phyloP scores from a whole-genome alignment of 2,329 filamentous ascomycete species.

The Diaporthe vexans region DNA sequence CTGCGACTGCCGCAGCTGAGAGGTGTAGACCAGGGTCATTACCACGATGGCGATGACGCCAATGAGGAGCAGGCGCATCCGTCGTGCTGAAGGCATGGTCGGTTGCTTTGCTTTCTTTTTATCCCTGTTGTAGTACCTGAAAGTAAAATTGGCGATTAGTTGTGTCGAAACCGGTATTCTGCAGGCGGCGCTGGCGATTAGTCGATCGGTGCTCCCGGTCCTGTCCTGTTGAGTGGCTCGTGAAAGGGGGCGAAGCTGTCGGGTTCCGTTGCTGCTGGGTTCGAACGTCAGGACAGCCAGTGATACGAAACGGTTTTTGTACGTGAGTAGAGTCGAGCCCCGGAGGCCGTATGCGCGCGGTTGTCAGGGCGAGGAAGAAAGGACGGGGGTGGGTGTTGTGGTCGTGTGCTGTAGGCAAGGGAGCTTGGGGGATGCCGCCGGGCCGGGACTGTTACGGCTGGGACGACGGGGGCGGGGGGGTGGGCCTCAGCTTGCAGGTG shows the following conservation, averaged over 20 bases:
- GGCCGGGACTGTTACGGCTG: not conserved
- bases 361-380: not conserved
- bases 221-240: not conserved
- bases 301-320: not conserved
- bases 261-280: not conserved
- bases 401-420: not conserved
- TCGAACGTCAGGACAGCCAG: not conserved
- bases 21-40: slow-evolving; percentile 80
- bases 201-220: not conserved
- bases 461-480: not conserved
- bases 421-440: slow-evolving; percentile 2
- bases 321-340: not conserved
- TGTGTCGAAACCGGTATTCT: not conserved
- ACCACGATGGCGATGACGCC: slow-evolving; percentile 75
- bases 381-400: not conserved
- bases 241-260: not conserved
- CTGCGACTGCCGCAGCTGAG: slow-evolving; percentile 66
- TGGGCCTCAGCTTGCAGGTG: not conserved
- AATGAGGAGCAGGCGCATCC: slow-evolving; percentile 76
- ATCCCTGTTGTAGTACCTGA: not conserved
- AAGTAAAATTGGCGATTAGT: not conserved
- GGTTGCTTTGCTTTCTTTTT: not conserved
- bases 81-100: slow-evolving; percentile 78
- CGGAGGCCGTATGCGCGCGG: not conserved
- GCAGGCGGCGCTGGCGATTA: not conserved